These are phyloP conservation scores for Gracilariopsis chorda DNA, from an alignment of 23 red algal species.

Conservation along the genomic window DNA sequence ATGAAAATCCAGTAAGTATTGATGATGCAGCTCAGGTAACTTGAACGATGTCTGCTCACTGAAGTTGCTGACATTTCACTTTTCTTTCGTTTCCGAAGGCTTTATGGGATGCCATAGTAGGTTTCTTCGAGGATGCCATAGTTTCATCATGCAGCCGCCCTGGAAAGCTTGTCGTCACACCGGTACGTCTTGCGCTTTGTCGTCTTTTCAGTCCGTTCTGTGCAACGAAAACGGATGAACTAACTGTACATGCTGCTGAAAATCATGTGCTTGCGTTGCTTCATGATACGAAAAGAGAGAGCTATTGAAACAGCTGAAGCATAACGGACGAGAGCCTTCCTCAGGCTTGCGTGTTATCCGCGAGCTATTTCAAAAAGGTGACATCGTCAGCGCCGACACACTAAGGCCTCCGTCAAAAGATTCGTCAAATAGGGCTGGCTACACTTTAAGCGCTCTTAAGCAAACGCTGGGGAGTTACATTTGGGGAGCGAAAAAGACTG, in stretches of 20 bases:
- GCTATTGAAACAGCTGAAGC: slow-evolving; percentile 58
- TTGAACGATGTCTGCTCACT: background rate
- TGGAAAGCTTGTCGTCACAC: slow-evolving; percentile 53
- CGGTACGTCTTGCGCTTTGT: slow-evolving; percentile 62
- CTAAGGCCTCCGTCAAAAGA: slow-evolving; percentile 41
- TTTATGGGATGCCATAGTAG: slow-evolving; percentile 51
- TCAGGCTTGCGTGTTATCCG: slow-evolving; percentile 29
- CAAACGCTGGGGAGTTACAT: slow-evolving; percentile 28
- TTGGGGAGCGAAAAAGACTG: slow-evolving; percentile 23
- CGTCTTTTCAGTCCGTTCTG: no score
- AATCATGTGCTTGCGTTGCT: background rate
- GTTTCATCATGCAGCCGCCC: slow-evolving; percentile 62
- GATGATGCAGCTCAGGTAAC: background rate
- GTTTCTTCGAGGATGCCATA: slow-evolving; percentile 61
- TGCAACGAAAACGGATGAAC: no score
- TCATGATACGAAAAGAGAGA: slow-evolving; percentile 15
- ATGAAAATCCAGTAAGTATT: slow-evolving; percentile 30
- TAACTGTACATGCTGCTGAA: background rate
- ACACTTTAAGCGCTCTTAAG: slow-evolving; percentile 29
- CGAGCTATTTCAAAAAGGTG: slow-evolving; percentile 45
- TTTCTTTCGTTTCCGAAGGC: background rate
- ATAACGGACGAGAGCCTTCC: slow-evolving; percentile 46
- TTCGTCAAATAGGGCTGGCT: background rate
- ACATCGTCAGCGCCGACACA: slow-evolving; percentile 54
- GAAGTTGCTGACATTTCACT: background rate